These are phyloP conservation scores for Epichloe glyceriae DNA, from an alignment of 2,329 filamentous ascomycete genomes.

Conservation along the genomic window DNA sequence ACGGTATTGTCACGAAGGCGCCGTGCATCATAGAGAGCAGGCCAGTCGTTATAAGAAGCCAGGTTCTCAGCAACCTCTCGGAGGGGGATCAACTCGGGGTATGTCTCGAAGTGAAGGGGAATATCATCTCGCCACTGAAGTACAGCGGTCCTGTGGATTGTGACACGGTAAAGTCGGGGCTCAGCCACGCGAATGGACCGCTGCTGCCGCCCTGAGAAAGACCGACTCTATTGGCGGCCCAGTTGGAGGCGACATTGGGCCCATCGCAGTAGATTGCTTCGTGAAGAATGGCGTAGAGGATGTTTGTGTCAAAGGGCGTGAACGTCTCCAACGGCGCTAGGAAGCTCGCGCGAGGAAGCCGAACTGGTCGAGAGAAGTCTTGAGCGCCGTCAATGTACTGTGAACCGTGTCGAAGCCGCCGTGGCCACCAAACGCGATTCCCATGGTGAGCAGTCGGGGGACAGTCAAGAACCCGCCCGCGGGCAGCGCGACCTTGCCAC, in stretches of 20 bases:
- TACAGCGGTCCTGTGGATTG: conserved; percentile 39
- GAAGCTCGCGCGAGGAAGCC: conserved; percentile 63
- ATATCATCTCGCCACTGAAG: conserved; percentile 92
- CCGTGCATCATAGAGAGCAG: conserved; percentile 59
- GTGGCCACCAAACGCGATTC: conserved; percentile 66
- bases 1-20: conserved; percentile 66
- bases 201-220: conserved; percentile 24
- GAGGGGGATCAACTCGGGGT: conserved; percentile 59
- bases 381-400: conserved; percentile 55
- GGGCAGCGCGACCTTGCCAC: conserved; percentile 47
- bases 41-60: conserved; percentile 58
- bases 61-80: conserved; percentile 57
- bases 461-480: conserved; percentile 62
- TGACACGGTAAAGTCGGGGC: conserved; percentile 17
- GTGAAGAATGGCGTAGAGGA: conserved; percentile 78
- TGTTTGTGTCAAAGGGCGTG: conserved; percentile 58
- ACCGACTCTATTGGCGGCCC: conserved; percentile 60
- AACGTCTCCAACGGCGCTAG: conserved; percentile 55
- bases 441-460: conserved; percentile 62
- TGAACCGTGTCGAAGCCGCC: conserved; percentile 68
- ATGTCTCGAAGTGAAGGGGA: conserved; percentile 74
- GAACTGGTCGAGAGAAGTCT: conserved; percentile 61
- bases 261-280: conserved; percentile 77
- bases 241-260: conserved; percentile 48
- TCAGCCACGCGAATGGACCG: conserved; percentile 36